Base-by-base conservation (phyloP, 768 basidiomycete species). In the Pluteus cervinus region DNA sequence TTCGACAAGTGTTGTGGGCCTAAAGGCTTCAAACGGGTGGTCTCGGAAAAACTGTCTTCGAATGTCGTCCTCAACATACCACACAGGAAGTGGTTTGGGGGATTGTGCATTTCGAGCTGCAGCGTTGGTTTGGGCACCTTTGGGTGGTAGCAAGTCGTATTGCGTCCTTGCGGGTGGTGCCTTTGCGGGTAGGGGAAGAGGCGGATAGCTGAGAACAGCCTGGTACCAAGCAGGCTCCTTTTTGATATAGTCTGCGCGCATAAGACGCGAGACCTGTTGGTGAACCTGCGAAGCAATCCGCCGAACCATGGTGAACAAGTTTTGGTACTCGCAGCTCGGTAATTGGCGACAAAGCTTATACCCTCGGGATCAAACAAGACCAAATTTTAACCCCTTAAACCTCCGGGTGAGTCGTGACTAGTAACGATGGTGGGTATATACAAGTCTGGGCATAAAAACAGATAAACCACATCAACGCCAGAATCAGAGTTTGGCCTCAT, bases 21-120 rank as follows among this genome's bases (percentile, higher is more conserved):
- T 71, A 60, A 93, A 86, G 2, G 90, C 84, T 63, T 99, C 93
- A 53, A 96, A 96, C 5, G 96, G 92, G 56, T 96, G 93, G 65
- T 99, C 96, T 28, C 70, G 68, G 68, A 93, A 98, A 70, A 99
- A 98, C 56, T 88, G 87, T 38, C 78, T 70, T 24, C 96, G 79
- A 41, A 98, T 66, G 44, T 75, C 69, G 57, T 99, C 96, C 54
- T 94, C 90, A 26, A 85, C 41, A 55, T 92, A 96, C 37, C 68
- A 66, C 35, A 98, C 72, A 8, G 74, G 71, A 32, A 73, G 43
- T 1, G 85, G 81, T 18, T 61, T 62, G 29, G 61, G 61, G 24
- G 65, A 49, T 28, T 61, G 61, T 37, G 58, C 54, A 40, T 64
- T 68, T 20, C 48, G 41, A 5, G 55, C 46, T 29, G 51, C 38